These are phyloP conservation scores for Aspergillus cejpii DNA, from an alignment of 2,329 filamentous ascomycete genomes.

Conservation along the genomic window DNA sequence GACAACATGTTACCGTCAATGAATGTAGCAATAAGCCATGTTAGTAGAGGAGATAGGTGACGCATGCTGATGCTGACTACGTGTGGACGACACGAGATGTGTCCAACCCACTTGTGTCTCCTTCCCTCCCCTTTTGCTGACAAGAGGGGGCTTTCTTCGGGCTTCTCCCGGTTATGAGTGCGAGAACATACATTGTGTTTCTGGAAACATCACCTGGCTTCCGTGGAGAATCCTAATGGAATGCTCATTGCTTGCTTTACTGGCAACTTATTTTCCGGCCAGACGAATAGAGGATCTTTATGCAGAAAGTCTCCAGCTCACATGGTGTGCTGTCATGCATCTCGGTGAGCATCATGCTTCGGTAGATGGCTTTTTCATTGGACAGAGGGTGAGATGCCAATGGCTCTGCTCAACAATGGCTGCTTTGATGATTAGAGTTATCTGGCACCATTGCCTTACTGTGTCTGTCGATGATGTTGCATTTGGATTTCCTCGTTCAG, in stretches of 20 bases:
- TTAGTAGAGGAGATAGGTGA: conserved; percentile 13
- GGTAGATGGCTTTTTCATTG: conserved; percentile 11
- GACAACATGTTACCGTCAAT: conserved; percentile 12
- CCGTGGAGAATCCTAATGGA: background rate
- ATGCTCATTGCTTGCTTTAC: conserved; percentile 17
- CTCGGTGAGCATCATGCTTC: conserved; percentile 2
- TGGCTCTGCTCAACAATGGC: background rate
- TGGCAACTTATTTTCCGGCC: conserved; percentile 17
- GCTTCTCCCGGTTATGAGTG: background rate
- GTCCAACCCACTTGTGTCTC: conserved; percentile 11
- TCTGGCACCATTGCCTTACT: conserved; percentile 6
- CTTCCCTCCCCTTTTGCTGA: conserved; percentile 16
- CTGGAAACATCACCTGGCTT: conserved; percentile 6
- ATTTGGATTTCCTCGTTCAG: conserved; percentile 17
- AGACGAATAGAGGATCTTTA: conserved; percentile 18
- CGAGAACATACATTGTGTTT: background rate
- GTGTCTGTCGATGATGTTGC: conserved; percentile 15
- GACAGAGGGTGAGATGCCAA: background rate
- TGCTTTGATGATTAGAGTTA: conserved; percentile 12
- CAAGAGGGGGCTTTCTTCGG: background rate
- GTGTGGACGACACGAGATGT: conserved; percentile 14
- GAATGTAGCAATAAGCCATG: conserved; percentile 15
- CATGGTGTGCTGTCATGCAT: conserved; percentile 24
- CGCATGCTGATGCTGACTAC: conserved; percentile 13
- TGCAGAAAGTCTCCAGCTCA: conserved; percentile 23